phyloP scores from a whole-genome alignment of 495 filamentous ascomycete species.

The Penicillium flavigenum region DNA sequence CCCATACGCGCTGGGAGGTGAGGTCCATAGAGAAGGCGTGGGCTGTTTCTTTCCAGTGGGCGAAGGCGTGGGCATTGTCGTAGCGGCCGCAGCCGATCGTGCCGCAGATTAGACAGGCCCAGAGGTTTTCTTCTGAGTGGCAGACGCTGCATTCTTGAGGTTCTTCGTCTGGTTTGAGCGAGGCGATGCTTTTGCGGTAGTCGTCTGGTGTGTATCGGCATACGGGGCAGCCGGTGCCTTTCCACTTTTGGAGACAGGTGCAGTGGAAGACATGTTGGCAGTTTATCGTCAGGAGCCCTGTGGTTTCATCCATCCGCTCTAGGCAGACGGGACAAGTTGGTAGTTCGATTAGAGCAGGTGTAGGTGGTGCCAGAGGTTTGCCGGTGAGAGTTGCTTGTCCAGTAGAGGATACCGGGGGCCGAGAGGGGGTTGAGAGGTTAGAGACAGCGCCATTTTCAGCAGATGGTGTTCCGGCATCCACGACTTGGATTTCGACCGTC shows the following conservation, averaged over 20 bases:
- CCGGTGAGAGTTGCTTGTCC: slow-evolving; percentile 55
- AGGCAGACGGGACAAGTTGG: slow-evolving; percentile 96
- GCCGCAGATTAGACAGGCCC: slow-evolving; percentile 93
- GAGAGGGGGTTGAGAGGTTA: slow-evolving; percentile 49
- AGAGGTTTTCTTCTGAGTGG: slow-evolving; percentile 76
- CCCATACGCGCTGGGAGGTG: slow-evolving; percentile 92
- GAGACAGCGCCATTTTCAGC: slow-evolving; percentile 34
- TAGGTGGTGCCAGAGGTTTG: slow-evolving; percentile 88
- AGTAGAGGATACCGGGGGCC: slow-evolving; percentile 36
- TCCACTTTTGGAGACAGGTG: slow-evolving; percentile 94
- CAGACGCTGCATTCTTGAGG: slow-evolving; percentile 68
- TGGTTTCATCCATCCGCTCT: slow-evolving; percentile 97
- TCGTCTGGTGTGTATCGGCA: slow-evolving; percentile 81
- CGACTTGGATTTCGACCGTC: slow-evolving; percentile 67
- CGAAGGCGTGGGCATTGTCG: slow-evolving; percentile 88
- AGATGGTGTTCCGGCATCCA: slow-evolving; percentile 29
- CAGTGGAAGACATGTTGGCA: slow-evolving; percentile 99
- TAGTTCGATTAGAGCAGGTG: slow-evolving; percentile 82
- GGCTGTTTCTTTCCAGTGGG: slow-evolving; percentile 83
- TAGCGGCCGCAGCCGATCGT: slow-evolving; percentile 92
- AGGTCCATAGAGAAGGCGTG: slow-evolving; percentile 94
- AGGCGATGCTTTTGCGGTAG: slow-evolving; percentile 34
- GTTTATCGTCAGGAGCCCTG: slow-evolving; percentile 88
- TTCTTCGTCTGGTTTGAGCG: slow-evolving; percentile 35
- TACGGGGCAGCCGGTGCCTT: slow-evolving; percentile 88